phyloP scores from a whole-genome alignment of 768 basidiomycete genomes.

The Coprinopsis marcescibilis region DNA sequence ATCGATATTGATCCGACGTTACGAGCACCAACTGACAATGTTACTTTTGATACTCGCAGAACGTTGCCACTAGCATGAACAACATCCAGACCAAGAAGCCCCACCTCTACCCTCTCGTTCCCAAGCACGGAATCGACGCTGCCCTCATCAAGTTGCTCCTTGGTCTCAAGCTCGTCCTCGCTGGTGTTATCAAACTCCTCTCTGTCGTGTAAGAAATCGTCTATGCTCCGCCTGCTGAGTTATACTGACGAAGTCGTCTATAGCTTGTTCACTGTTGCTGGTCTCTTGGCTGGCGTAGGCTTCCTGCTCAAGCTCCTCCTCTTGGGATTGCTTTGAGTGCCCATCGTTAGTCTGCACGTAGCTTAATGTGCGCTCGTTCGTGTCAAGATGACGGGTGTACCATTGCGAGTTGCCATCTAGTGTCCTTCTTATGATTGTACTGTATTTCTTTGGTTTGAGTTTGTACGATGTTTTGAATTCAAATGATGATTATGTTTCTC shows the following conservation, averaged over 20 bases:
- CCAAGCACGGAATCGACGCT: conserved; percentile 9
- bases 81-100: conserved; percentile 12
- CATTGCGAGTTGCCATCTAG: too few species aligned
- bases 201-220: conserved; percentile 6
- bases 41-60: background rate
- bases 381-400: too few species aligned
- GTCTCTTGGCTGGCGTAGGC: background rate
- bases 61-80: conserved; percentile 4
- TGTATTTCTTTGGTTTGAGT: too few species aligned
- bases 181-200: conserved; percentile 9
- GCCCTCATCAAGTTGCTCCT: conserved; percentile 12
- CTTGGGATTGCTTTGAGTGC: too few species aligned
- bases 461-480: too few species aligned
- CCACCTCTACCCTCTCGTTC: conserved; percentile 4
- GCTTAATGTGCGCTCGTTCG: too few species aligned
- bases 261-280: background rate
- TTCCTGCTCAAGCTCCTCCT: background rate
- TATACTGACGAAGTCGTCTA: background rate
- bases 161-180: conserved; percentile 9
- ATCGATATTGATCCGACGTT: too few species aligned
- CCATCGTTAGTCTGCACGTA: too few species aligned
- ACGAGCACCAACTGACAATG: background rate
- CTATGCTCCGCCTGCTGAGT: background rate
- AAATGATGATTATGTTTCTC: too few species aligned
- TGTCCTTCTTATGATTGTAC: too few species aligned